Conservation (phyloP, 225 moss, liverwort and hornwort genomes). For the Antitrichia curtipendula region DNA sequence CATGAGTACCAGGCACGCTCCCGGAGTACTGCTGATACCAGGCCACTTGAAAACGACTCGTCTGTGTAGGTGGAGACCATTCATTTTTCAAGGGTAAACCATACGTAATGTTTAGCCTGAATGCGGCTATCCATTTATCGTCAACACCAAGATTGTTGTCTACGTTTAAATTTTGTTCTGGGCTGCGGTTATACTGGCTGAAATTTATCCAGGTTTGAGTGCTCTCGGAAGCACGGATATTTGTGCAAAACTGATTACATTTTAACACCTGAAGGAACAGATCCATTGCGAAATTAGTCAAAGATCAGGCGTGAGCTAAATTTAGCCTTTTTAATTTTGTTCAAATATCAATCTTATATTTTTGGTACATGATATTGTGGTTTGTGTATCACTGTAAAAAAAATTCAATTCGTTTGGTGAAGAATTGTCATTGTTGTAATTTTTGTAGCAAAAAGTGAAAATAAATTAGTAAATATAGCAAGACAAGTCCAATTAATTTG, state of each 20-base stretch:
- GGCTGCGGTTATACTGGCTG: background rate
- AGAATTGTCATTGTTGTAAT: background rate
- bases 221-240: background rate
- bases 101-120: background rate
- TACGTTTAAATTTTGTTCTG: background rate
- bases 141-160: background rate
- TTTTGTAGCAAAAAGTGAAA: background rate
- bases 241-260: background rate
- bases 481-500: too few species aligned
- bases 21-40: background rate
- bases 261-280: background rate
- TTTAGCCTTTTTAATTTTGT: background rate
- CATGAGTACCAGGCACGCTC: conserved; percentile 32
- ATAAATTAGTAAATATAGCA: too few species aligned
- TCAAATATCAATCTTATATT: background rate
- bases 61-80: background rate
- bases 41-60: background rate
- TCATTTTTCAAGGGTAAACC: background rate
- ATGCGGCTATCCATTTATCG: background rate
- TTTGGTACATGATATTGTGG: background rate
- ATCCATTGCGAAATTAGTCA: background rate
- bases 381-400: background rate
- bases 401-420: background rate
- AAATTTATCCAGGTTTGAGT: background rate
- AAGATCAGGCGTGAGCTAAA: background rate